Conservation (phyloP, 257 asterid species). For the Striga asiatica region DNA sequence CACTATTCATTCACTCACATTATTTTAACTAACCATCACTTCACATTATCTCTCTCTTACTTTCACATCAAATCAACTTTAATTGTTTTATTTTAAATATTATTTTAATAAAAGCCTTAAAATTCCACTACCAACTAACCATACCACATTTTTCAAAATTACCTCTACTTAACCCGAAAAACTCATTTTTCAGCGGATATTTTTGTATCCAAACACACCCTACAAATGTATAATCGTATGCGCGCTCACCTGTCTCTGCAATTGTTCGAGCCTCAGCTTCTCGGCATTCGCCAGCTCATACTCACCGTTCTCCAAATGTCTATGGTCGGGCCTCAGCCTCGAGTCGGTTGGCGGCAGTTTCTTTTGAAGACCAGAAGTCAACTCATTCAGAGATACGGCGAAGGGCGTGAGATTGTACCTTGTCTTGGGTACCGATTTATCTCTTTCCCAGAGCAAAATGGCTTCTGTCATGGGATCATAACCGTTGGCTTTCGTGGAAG, state of each 20-base stretch:
- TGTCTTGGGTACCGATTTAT: constrained; percentile 57
- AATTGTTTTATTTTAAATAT: too few species aligned
- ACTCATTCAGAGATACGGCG: constrained; percentile 82
- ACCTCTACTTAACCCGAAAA: too few species aligned
- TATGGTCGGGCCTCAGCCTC: constrained; percentile 88
- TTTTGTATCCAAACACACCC: too few species aligned
- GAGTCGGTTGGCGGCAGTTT: constrained; percentile 95
- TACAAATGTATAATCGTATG: too few species aligned
- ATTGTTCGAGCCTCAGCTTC: constrained; percentile 94
- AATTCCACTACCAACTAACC: too few species aligned
- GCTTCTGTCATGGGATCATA: constrained; percentile 98
- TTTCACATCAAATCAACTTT: too few species aligned
- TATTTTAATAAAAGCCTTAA: too few species aligned
- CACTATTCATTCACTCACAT: too few species aligned
- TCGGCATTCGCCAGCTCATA: constrained; percentile 89
- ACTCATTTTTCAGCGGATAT: too few species aligned
- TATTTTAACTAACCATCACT: too few species aligned
- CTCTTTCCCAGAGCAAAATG: constrained; percentile 91
- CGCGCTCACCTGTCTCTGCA: constrained; percentile 99
- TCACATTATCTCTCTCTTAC: too few species aligned
- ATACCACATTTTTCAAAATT: too few species aligned
- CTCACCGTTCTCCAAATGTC: constrained; percentile 94
- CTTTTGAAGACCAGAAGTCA: constrained; percentile 63
- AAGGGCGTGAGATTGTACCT: constrained; percentile 93
- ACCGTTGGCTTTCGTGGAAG: constrained; percentile 81